Conservation (phyloP, 805 yeast species). For the Candida insectorum region DNA sequence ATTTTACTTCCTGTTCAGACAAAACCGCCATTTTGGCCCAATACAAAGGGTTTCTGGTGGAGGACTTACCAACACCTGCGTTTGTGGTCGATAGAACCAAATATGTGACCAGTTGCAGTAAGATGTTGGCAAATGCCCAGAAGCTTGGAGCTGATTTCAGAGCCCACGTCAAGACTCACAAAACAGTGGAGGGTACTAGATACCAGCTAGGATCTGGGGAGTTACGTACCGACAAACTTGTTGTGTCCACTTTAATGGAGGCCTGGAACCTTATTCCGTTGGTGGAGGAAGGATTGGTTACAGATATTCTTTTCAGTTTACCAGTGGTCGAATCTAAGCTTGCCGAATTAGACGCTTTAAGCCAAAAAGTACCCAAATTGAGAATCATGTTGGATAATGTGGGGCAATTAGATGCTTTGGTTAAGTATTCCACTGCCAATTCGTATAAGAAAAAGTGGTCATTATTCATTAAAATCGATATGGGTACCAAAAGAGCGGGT, state of each 20-base stretch:
- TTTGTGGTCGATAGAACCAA: conserved; percentile 43
- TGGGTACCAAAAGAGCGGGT: conserved; percentile 76
- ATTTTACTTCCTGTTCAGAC: conserved; percentile 16
- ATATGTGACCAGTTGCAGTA: conserved; percentile 43
- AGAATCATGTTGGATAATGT: conserved; percentile 60
- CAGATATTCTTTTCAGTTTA: conserved; percentile 36
- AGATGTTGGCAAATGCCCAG: conserved; percentile 46
- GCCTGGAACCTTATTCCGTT: conserved; percentile 51
- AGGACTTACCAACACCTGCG: conserved; percentile 59
- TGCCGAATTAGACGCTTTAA: conserved; percentile 44
- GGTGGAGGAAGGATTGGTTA: conserved; percentile 33
- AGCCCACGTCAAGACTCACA: conserved; percentile 76
- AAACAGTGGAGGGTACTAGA: conserved; percentile 56
- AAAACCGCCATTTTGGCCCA: conserved; percentile 17
- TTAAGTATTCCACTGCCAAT: conserved; percentile 26
- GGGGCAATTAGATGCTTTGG: conserved; percentile 52
- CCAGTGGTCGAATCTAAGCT: conserved; percentile 47
- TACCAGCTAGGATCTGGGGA: conserved; percentile 46
- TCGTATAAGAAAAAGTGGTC: conserved; percentile 48
- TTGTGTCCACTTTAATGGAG: conserved; percentile 69
- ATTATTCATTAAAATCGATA: conserved; percentile 62
- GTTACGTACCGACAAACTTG: conserved; percentile 44
- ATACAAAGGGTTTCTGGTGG: conserved; percentile 41
- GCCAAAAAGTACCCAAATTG: conserved; percentile 40
- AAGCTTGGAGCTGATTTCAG: conserved; percentile 47